Conservation (phyloP, 2,329 filamentous ascomycete genomes). For the Helminthosporium solani region DNA sequence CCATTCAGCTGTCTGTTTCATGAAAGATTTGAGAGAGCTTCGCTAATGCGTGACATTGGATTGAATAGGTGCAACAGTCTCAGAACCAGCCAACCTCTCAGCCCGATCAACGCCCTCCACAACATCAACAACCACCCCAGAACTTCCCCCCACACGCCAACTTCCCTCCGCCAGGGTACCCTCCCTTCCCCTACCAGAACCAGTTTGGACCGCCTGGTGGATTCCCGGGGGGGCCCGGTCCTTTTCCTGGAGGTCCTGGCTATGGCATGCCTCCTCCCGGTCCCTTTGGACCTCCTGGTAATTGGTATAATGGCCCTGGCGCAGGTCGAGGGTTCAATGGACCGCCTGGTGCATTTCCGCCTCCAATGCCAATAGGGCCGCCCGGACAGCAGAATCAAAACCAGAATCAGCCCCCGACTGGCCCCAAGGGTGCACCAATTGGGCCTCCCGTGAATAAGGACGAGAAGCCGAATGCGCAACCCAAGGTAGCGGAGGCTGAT, state of each 20-base stretch:
- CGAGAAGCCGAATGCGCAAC: slow-evolving; percentile 29
- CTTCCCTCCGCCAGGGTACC: slow-evolving; percentile 45
- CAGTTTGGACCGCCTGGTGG: slow-evolving; percentile 50
- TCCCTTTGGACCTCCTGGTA: slow-evolving; percentile 67
- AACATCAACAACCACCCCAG: slow-evolving; percentile 35
- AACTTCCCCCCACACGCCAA: slow-evolving; percentile 1
- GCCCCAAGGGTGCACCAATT: slow-evolving; percentile 37
- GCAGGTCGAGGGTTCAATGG: slow-evolving; percentile 74
- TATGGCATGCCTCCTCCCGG: slow-evolving; percentile 62
- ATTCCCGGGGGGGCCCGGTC: slow-evolving; percentile 45
- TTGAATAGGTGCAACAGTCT: slow-evolving; percentile 33
- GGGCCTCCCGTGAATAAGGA: slow-evolving; percentile 32
- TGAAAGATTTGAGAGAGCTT: slow-evolving; percentile 7
- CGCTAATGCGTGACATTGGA: slow-evolving; percentile 27
- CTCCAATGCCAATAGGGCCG: slow-evolving; percentile 60
- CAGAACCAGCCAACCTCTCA: slow-evolving; percentile 31
- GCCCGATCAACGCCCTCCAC: slow-evolving; percentile 26
- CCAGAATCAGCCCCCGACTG: slow-evolving; percentile 43
- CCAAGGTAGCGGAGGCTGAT: slow-evolving; percentile 48
- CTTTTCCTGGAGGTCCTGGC: slow-evolving; percentile 47
- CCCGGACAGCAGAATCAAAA: slow-evolving; percentile 47
- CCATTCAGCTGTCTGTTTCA: slow-evolving; percentile 14
- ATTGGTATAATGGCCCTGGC: slow-evolving; percentile 75
- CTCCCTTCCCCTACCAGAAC: slow-evolving; percentile 43
- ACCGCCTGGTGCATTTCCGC: slow-evolving; percentile 64